Conservation (phyloP, 2,329 filamentous ascomycete species). For the Malbranchea zuffiana region DNA sequence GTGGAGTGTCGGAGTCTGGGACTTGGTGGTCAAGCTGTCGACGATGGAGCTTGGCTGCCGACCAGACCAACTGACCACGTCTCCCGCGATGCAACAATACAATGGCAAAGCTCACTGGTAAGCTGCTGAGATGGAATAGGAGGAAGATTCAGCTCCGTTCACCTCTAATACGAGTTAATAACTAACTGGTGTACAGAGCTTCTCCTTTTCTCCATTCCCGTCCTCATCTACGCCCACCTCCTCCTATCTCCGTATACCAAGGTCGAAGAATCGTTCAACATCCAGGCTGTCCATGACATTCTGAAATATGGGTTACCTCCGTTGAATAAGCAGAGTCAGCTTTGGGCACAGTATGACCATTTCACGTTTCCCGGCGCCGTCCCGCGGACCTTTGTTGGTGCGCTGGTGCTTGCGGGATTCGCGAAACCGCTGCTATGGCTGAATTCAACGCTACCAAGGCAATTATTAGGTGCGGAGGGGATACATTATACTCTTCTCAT, state of each 20-base stretch:
- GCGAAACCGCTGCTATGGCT: conserved; percentile 54
- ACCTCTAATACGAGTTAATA: neutral
- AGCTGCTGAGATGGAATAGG: neutral
- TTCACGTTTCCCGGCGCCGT: conserved; percentile 82
- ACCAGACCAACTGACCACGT: neutral
- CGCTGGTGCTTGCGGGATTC: conserved; percentile 63
- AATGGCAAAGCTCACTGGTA: conserved; percentile 12
- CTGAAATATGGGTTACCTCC: conserved; percentile 66
- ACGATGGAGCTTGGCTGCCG: no score
- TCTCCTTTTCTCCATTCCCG: conserved; percentile 46
- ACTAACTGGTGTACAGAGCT: conserved; percentile 8
- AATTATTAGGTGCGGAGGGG: conserved; percentile 42
- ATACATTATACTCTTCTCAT: neutral
- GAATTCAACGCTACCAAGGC: conserved; percentile 46
- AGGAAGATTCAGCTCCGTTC: neutral
- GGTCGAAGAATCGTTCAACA: conserved; percentile 96
- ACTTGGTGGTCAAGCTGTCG: neutral
- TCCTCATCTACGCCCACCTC: conserved; percentile 58
- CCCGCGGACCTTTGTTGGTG: conserved; percentile 78
- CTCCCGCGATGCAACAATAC: neutral
- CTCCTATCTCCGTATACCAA: conserved; percentile 78
- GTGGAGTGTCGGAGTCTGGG: neutral
- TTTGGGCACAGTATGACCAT: conserved; percentile 69
- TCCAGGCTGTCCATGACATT: conserved; percentile 88
- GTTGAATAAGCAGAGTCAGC: conserved; percentile 40